Conservation (phyloP, 495 filamentous ascomycete species). For the Aspergillus ostianus region DNA sequence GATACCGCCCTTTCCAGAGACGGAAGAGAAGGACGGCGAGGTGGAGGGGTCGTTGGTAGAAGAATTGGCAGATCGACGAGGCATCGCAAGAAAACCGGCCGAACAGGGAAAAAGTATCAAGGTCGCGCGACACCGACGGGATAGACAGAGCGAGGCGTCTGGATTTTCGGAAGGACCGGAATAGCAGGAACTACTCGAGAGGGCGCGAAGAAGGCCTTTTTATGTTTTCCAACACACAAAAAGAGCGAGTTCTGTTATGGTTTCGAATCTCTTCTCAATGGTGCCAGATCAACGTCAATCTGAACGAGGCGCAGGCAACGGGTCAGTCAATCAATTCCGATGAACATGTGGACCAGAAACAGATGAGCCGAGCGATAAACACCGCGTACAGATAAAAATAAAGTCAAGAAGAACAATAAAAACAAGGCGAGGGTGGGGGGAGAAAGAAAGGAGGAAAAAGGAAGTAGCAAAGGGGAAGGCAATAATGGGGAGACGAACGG, state of each 20-base stretch:
- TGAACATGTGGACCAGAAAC: background rate
- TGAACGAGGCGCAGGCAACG: constrained; percentile 3
- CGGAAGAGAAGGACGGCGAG: constrained; percentile 44
- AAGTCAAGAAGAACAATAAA: background rate
- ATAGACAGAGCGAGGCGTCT: constrained; percentile 6
- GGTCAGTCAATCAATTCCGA: constrained; percentile 9
- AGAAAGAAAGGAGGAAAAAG: background rate
- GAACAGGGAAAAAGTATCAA: constrained; percentile 19
- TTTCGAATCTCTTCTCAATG: background rate
- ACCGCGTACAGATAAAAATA: background rate
- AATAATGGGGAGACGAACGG: constrained; percentile 1
- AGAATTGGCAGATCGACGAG: constrained; percentile 52
- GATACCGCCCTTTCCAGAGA: constrained; percentile 49
- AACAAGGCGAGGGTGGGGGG: constrained; percentile 1
- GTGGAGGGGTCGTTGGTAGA: constrained; percentile 45
- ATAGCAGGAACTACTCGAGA: background rate
- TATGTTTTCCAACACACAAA: background rate
- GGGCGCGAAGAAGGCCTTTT: background rate
- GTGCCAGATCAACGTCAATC: constrained; percentile 4
- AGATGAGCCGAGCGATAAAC: background rate
- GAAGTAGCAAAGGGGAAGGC: background rate
- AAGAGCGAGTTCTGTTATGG: background rate
- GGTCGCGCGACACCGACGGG: constrained; percentile 15
- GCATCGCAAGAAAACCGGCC: constrained; percentile 50
- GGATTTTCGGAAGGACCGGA: background rate